These are phyloP conservation scores for Actinomortierella ambigua DNA, from an alignment of 371 early-diverging fungal genomes.

Conservation along the genomic window DNA sequence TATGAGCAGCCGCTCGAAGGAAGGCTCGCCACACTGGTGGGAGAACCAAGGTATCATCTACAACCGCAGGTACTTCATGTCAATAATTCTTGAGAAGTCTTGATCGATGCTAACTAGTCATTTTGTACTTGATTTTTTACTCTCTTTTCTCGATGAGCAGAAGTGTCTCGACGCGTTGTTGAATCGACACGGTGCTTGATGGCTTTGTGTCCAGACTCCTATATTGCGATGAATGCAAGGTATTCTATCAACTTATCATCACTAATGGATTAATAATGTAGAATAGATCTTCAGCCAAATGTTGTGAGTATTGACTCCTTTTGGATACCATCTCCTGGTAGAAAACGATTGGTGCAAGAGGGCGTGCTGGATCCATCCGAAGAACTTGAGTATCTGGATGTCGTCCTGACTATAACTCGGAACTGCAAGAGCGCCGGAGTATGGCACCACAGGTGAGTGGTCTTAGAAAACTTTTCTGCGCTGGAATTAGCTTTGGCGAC, in stretches of 20 bases:
- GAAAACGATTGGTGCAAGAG: slow-evolving; percentile 49
- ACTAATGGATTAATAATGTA: too few species aligned
- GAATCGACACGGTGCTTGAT: slow-evolving; percentile 46
- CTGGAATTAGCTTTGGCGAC: too few species aligned
- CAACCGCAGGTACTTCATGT: too few species aligned
- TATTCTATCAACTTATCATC: slow-evolving; percentile 4
- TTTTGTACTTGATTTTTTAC: too few species aligned
- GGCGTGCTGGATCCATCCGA: slow-evolving; percentile 30
- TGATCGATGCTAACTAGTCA: too few species aligned
- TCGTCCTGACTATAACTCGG: slow-evolving; percentile 56
- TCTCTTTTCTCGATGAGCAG: neutral
- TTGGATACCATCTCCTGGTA: slow-evolving; percentile 11
- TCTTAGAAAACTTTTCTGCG: too few species aligned
- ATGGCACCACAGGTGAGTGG: slow-evolving; percentile 62
- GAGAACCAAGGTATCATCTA: slow-evolving; percentile 27
- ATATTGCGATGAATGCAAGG: slow-evolving; percentile 61
- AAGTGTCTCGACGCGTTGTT: neutral
- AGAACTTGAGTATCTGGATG: slow-evolving; percentile 51
- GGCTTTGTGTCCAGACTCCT: slow-evolving; percentile 60
- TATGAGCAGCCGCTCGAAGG: neutral
- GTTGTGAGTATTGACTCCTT: too few species aligned
- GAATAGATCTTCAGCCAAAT: too few species aligned
- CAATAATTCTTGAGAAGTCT: too few species aligned
- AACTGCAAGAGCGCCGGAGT: slow-evolving; percentile 62
- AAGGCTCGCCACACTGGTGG: slow-evolving; percentile 23